phyloP scores from a whole-genome alignment of 164 flowering plant genomes.

The Berberis thunbergii region DNA sequence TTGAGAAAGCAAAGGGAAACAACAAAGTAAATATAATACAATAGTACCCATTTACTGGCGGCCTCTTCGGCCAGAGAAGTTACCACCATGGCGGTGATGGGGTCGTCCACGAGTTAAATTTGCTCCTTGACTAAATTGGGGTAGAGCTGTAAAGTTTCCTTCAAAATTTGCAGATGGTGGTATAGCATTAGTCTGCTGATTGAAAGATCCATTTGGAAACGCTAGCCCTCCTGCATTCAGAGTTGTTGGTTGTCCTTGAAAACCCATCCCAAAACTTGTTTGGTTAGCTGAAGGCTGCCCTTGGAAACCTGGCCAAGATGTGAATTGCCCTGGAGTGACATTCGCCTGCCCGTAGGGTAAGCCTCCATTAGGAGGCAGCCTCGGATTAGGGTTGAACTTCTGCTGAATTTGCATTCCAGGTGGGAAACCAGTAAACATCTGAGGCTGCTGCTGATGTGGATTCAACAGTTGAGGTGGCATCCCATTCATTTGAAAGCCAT shows the following conservation, averaged over 20 bases:
- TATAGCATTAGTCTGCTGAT: conserved; percentile 5
- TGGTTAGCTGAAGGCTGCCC: conserved; percentile 29
- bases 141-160: conserved; percentile 9
- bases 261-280: conserved; percentile 19
- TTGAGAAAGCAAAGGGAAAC: neutral
- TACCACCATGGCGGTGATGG: conserved; percentile 10
- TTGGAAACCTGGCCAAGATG: conserved; percentile 27
- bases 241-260: conserved; percentile 10
- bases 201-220: neutral
- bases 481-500: conserved; percentile 26
- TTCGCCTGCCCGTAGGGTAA: conserved; percentile 29
- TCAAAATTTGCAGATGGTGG: neutral
- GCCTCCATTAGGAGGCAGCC: conserved; percentile 14
- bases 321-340: conserved; percentile 14
- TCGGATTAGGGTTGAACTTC: conserved; percentile 31
- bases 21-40: neutral
- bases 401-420: conserved; percentile 35
- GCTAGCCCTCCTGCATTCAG: neutral
- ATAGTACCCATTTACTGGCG: conserved; percentile 6
- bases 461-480: conserved; percentile 14
- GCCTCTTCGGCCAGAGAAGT: conserved; percentile 13
- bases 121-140: conserved; percentile 10
- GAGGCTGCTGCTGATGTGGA: conserved; percentile 12
- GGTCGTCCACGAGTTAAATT: conserved; percentile 15
- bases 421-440: conserved; percentile 21